Conservation (phyloP, 2,329 filamentous ascomycete species). For the Chaetomiaceae sp. region DNA sequence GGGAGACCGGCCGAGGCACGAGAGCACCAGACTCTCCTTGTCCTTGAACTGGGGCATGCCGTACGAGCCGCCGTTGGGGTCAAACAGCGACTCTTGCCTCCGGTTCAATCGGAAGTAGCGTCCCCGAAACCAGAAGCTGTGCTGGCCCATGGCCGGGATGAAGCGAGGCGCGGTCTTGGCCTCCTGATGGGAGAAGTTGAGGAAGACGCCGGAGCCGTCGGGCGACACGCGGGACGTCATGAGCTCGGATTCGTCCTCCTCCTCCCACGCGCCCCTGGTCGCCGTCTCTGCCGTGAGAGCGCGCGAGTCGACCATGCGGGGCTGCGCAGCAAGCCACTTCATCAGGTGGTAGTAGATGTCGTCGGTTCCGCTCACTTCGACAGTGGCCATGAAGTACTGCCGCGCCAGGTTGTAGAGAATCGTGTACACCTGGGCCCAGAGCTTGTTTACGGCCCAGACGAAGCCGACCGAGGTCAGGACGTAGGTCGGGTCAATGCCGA, state of each 20-base stretch:
- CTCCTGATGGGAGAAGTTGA: conserved; percentile 56
- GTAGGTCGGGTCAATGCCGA: conserved; percentile 45
- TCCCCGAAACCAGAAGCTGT: conserved; percentile 49
- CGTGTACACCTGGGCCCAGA: conserved; percentile 32
- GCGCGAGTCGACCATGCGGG: conserved; percentile 44
- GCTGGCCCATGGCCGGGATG: conserved; percentile 47
- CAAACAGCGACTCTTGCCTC: conserved; percentile 38
- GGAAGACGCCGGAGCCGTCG: conserved; percentile 41
- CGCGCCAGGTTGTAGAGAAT: conserved; percentile 31
- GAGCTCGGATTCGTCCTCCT: conserved; percentile 42
- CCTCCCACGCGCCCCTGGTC: conserved; percentile 51
- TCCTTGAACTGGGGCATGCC: conserved; percentile 39
- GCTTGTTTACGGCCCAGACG: conserved; percentile 40
- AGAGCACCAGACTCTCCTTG: conserved; percentile 46
- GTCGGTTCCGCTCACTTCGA: conserved; percentile 50
- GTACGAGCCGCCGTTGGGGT: conserved; percentile 28
- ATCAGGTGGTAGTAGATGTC: conserved; percentile 54
- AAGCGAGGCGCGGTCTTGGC: conserved; percentile 47
- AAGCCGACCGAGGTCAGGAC: conserved; percentile 41
- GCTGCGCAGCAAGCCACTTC: conserved; percentile 50
- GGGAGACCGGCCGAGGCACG: conserved; percentile 48
- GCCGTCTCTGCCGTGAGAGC: conserved; percentile 51
- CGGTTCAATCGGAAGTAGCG: conserved; percentile 45
- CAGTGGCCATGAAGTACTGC: conserved; percentile 44
- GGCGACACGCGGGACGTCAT: conserved; percentile 32